A percentile compares a stretch with the other conserved stretches of the same genome.
These are phyloP conservation scores for Neonectria ditissima DNA, from an alignment of 2,329 filamentous ascomycete genomes.

Conservation along the genomic window DNA sequence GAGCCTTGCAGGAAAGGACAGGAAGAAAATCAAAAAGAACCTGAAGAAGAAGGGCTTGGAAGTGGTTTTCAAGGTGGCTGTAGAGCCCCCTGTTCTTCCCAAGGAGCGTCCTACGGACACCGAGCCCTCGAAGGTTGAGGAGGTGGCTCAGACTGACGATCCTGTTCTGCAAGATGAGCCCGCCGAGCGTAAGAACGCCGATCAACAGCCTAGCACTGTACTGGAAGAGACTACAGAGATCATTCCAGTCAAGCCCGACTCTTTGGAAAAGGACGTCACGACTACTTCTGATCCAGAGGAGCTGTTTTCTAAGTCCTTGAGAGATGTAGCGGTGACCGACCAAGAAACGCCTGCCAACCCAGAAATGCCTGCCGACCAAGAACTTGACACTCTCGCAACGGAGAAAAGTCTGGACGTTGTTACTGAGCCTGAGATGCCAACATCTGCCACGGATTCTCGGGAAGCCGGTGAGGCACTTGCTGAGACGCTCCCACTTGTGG, in stretches of 20 bases:
- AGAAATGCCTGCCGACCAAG: neutral
- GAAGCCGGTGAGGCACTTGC: neutral
- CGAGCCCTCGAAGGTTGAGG: constrained; percentile 3
- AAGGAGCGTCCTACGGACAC: constrained; percentile 10
- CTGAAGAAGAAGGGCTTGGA: constrained; percentile 41
- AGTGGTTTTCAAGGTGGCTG: constrained; percentile 31
- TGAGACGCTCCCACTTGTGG: constrained; percentile 10
- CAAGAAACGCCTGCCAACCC: neutral
- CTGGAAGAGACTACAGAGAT: constrained; percentile 4
- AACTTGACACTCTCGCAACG: constrained; percentile 8
- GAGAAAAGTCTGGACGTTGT: constrained; percentile 11
- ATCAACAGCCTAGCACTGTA: neutral
- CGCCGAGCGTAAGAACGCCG: neutral
- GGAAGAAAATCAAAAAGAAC: constrained; percentile 41
- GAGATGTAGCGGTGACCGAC: constrained; percentile 3
- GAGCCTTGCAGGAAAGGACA: constrained; percentile 36
- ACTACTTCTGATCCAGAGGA: constrained; percentile 10
- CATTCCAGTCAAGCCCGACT: constrained; percentile 5
- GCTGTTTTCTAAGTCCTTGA: neutral
- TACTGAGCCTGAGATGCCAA: constrained; percentile 16
- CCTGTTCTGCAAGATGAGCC: constrained; percentile 8
- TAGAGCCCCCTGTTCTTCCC: neutral
- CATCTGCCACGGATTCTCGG: constrained; percentile 11
- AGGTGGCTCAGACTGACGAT: constrained; percentile 5
- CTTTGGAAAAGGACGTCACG: constrained; percentile 3